Percentiles rank a stretch among this genome's conserved stretches.
Conservation (phyloP, 2,329 filamentous ascomycete genomes). For the Exserohilum turcica region DNA sequence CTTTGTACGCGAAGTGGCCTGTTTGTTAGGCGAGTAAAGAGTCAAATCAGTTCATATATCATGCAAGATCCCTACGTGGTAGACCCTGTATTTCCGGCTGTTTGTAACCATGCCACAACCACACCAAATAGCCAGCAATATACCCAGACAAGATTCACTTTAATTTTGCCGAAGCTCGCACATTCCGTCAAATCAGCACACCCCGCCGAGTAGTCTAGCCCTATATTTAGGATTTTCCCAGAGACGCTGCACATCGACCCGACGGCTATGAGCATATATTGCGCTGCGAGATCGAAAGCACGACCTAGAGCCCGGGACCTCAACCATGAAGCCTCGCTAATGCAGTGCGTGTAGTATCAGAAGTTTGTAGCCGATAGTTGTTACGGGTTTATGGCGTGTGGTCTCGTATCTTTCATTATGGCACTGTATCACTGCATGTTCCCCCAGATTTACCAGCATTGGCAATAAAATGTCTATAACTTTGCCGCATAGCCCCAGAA, state of each 20-base stretch:
- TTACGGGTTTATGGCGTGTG: slow-evolving; percentile 22
- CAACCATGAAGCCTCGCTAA: slow-evolving; percentile 23
- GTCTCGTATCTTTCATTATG: slow-evolving; percentile 44
- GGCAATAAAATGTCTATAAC: slow-evolving; percentile 34
- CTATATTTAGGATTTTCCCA: slow-evolving; percentile 27
- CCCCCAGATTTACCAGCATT: slow-evolving; percentile 20
- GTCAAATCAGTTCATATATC: slow-evolving; percentile 15
- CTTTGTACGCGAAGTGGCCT: slow-evolving; percentile 13
- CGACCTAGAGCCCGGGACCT: slow-evolving; percentile 36
- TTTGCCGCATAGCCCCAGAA: slow-evolving; percentile 12
- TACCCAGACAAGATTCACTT: slow-evolving; percentile 39
- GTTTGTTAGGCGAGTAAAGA: slow-evolving; percentile 18
- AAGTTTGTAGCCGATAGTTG: slow-evolving; percentile 26
- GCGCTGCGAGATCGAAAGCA: slow-evolving; percentile 21
- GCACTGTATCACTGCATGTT: slow-evolving; percentile 29
- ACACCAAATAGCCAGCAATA: slow-evolving; percentile 41
- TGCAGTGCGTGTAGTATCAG: slow-evolving; percentile 22
- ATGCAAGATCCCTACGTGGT: slow-evolving; percentile 31
- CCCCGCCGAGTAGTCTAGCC: background rate
- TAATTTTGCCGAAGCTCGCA: slow-evolving; percentile 31
- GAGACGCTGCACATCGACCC: slow-evolving; percentile 29
- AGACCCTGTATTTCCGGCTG: slow-evolving; percentile 31
- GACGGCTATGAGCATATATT: slow-evolving; percentile 27
- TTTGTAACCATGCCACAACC: slow-evolving; percentile 33
- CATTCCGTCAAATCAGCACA: slow-evolving; percentile 28